Evolutionary conservation across 2,329 filamentous ascomycete genomes (phyloP).

Genomic region (Parastagonospora avenae): DNA sequence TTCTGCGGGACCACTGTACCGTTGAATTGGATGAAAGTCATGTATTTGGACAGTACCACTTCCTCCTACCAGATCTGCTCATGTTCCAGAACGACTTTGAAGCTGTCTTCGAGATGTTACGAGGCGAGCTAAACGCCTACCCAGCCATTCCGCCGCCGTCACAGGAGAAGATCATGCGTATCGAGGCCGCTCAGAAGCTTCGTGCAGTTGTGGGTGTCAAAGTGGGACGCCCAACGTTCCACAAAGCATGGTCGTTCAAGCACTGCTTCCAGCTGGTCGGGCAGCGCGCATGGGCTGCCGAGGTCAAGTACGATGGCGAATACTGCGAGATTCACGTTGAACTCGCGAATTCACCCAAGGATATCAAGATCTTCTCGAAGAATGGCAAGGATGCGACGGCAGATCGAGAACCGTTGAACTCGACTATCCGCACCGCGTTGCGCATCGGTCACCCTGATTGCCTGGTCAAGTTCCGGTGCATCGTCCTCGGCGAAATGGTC

Average conservation of each 20-base stretch:
- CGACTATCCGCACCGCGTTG: conserved; percentile 68
- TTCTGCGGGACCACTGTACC: conserved; percentile 77
- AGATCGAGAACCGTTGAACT: conserved; percentile 68
- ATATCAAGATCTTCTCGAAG: conserved; percentile 86
- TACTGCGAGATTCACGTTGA: conserved; percentile 87
- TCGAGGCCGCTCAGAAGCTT: conserved; percentile 47
- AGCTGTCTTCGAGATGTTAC: conserved; percentile 63
- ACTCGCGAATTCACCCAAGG: conserved; percentile 58
- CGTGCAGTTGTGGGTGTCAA: conserved; percentile 51
- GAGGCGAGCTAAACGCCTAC: conserved; percentile 46
- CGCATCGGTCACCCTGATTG: conserved; percentile 64
- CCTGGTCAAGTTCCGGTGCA: conserved; percentile 68
- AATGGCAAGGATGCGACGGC: conserved; percentile 86
- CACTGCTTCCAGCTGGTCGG: conserved; percentile 71
- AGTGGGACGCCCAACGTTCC: conserved; percentile 52
- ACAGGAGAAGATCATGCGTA: conserved; percentile 38
- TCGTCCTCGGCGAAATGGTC: conserved; percentile 82
- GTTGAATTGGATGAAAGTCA: conserved; percentile 64
- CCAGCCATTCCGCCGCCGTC: conserved; percentile 43
- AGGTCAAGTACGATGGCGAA: conserved; percentile 85
- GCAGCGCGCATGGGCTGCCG: conserved; percentile 69
- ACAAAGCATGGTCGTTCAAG: conserved; percentile 63
- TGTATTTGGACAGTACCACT: conserved; percentile 68
- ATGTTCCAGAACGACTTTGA: conserved; percentile 72
- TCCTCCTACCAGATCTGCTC: conserved; percentile 70